Evolutionary conservation across 2,329 filamentous ascomycete genomes (phyloP), one percentile per base, ranked within the genome.

Genomic region (Epichloe festucae): DNA sequence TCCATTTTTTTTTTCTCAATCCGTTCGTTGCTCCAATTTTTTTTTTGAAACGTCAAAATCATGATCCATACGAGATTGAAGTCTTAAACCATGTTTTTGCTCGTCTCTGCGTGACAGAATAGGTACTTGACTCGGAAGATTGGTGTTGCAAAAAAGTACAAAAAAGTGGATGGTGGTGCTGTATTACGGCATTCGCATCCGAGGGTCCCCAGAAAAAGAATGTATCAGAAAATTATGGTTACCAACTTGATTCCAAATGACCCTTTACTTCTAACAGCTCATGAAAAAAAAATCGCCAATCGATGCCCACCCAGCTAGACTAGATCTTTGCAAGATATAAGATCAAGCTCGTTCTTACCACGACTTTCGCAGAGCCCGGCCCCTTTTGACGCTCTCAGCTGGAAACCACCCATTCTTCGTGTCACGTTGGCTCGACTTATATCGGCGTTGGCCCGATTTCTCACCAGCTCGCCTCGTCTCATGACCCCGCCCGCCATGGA

Each of bases 401-500:
- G 27, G 27, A 31, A 31, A 47, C 23, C 23, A 19, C n/a, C 21
- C 34, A 38, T 21, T 10, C 3, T 31, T 10, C 3, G 11, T 3
- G 48, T 45, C 44, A 50, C 31, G 31, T 39, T 42, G 38, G 48
- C 44, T n/a, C 48, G 57, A 64, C 63, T 63, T 63, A 62, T 53
- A 60, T 58, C 62, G 17, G 48, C 54, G 39, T 46, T 52, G 14
- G 52, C 53, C 14, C 58, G 54, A 34, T 50, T 40, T 36, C 54
- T 12, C 31, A 35, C 21, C 31, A 47, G 36, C 44, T 40, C 23
- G 44, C 23, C 38, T 35, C 31, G 12, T 42, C 10, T 2, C 21
- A 14, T 43, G 36, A 31, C 21, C 27, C n/a, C 36, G 39, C 40
- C 55, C 48, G 54, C 59, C 36, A 72, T 72, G 68, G 61, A 71